Evolutionary conservation across 2,329 filamentous ascomycete species (phyloP), one percentile per base, ranked within the genome.

Genomic region (Fusarium tanahbumbuense): DNA sequence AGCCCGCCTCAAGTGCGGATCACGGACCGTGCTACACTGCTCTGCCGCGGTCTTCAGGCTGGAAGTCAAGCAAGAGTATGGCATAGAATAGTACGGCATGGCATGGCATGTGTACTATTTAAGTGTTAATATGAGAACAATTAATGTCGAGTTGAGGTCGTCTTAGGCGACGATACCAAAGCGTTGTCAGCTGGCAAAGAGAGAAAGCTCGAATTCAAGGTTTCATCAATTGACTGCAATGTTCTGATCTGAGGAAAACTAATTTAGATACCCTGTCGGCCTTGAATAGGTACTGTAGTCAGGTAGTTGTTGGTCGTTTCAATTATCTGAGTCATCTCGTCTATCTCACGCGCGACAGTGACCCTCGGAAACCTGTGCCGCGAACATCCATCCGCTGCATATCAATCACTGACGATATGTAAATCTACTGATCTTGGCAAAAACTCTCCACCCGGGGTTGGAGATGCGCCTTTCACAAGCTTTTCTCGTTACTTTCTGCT

Each of bases 301-400:
- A 47, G 45, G 25, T 25, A 41, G 41, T 57, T 44, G 45, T 58
- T 49, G 50, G 67, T 57, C 37, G 55, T 56, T 60, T 64, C 44
- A 64, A 49, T 27, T 58, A 56, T 74, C 69, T 72, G 62, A 71
- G 68, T 70, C 64, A 69, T 64, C 64, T 73, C 67, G 67, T 73
- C 60, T 72, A 70, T 74, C 73, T 64, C 60, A 66, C 52, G 59
- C 63, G 64, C 70, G 67, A 68, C 42, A 73, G 61, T 40, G 54
- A 47, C 27, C 30, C 25, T 60, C 28, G 52, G 22, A 22, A 65
- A 28, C 55, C 65, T 60, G 65, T 71, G 63, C 63, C 67, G 48
- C 67, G 63, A 71, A 58, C 67, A 64, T 32, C 58, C 58, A 60
- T 60, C 68, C 53, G 56, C 62, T 63, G 69, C 67, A 63, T 63